Percentiles rank a stretch among this genome's conserved stretches.
Conservation (phyloP, 148 eudicot species). For the Cornus florida region DNA sequence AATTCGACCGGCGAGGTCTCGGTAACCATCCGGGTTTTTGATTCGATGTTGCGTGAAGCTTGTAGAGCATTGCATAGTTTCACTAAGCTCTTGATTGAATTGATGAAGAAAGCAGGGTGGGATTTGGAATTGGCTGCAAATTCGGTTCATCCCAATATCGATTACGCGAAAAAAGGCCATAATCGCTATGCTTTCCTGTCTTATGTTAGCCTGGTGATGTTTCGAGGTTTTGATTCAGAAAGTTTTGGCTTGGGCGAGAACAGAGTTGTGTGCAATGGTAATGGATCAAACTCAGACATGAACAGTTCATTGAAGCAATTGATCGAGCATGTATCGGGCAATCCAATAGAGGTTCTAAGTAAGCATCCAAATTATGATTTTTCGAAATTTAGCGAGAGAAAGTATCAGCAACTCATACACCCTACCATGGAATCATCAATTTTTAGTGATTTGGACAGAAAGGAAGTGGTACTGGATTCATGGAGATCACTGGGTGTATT, state of each 20-base stretch:
- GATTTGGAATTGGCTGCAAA: constrained; percentile 80
- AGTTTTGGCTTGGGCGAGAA: constrained; percentile 47
- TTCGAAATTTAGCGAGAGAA: constrained; percentile 71
- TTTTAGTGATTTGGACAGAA: constrained; percentile 55
- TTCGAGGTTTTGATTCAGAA: constrained; percentile 65
- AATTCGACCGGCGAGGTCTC: constrained; percentile 41
- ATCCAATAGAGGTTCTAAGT: constrained; percentile 71
- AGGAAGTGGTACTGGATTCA: constrained; percentile 59
- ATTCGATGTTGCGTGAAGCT: constrained; percentile 59
- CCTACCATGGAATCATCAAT: constrained; percentile 86
- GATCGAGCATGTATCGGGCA: constrained; percentile 55
- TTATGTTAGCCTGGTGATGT: constrained; percentile 74
- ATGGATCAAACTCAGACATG: constrained; percentile 17
- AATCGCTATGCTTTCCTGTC: constrained; percentile 72
- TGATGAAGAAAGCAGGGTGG: constrained; percentile 84
- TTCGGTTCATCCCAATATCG: constrained; percentile 54
- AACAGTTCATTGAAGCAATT: constrained; percentile 45
- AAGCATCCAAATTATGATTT: constrained; percentile 59
- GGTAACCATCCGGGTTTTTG: constrained; percentile 68
- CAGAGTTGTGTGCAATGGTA: constrained; percentile 25
- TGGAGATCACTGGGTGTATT: constrained; percentile 80
- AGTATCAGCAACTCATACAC: constrained; percentile 79
- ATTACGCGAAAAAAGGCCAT: constrained; percentile 66
- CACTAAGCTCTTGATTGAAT: constrained; percentile 63
- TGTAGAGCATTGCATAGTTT: constrained; percentile 54